Conservation (phyloP, 352 stramenopile species). For the Phytophthora multivora region DNA sequence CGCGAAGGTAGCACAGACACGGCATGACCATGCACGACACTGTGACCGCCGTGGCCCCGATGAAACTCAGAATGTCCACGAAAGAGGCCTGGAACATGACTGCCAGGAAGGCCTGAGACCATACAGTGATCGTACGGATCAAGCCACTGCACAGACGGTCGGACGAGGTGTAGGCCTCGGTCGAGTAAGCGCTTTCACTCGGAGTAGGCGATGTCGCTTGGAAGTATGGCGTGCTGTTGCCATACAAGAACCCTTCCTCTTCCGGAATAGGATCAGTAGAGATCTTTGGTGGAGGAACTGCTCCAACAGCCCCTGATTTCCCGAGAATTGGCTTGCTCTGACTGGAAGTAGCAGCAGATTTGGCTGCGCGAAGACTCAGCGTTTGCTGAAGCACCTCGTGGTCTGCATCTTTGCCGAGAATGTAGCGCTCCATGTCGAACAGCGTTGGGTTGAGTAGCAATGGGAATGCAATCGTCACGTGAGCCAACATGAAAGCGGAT, state of each 20-base stretch:
- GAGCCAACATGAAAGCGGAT: conserved; percentile 52
- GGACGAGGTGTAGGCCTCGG: conserved; percentile 38
- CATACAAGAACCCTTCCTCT: conserved; percentile 56
- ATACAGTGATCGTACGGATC: conserved; percentile 55
- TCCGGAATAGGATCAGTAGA: conserved; percentile 43
- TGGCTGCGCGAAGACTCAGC: conserved; percentile 37
- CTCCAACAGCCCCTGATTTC: conserved; percentile 7
- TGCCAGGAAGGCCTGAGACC: conserved; percentile 52
- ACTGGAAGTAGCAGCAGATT: conserved; percentile 18
- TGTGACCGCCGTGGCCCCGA: conserved; percentile 65
- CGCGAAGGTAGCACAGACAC: conserved; percentile 73
- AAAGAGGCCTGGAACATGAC: conserved; percentile 82
- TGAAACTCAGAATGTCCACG: conserved; percentile 67
- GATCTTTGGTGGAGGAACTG: conserved; percentile 4
- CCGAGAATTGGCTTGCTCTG: conserved; percentile 50
- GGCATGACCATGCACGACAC: conserved; percentile 82
- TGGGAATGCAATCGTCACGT: conserved; percentile 69
- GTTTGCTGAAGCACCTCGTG: conserved; percentile 60
- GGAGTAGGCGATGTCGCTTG: conserved; percentile 35
- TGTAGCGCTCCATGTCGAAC: conserved; percentile 65
- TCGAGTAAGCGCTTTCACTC: conserved; percentile 5
- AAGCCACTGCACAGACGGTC: conserved; percentile 57
- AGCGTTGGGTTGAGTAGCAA: conserved; percentile 67
- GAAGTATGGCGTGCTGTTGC: conserved; percentile 49
- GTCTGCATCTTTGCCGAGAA: conserved; percentile 66